Conservation (phyloP, 208 protist genomes). For the Trypanosoma platydactyli region DNA sequence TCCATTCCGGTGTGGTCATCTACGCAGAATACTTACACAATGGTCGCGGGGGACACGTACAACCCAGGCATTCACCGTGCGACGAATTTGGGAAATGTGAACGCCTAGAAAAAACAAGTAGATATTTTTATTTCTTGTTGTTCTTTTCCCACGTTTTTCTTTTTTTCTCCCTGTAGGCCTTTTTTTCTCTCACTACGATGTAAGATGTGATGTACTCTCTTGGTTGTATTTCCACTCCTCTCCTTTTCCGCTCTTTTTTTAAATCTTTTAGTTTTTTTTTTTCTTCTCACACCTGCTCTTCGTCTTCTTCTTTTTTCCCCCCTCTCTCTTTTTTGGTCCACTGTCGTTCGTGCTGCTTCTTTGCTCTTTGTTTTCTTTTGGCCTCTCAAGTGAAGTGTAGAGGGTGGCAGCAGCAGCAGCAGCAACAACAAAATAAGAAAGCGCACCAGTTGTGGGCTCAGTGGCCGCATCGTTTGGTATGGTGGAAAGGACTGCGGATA, state of each 20-base stretch:
- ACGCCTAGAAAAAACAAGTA: not conserved
- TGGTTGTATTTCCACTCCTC: too few species aligned
- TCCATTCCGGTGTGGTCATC: conserved; percentile 78
- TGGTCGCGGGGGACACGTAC: conserved; percentile 68
- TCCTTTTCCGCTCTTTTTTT: not conserved
- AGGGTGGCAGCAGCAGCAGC: too few species aligned
- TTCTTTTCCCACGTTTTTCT: conserved; percentile 4
- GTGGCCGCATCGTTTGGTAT: not conserved
- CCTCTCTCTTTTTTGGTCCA: too few species aligned
- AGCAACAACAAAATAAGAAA: not conserved
- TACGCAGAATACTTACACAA: conserved; percentile 73
- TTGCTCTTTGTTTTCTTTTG: too few species aligned
- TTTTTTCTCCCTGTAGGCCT: not conserved
- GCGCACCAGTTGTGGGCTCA: not conserved
- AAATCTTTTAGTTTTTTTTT: conserved; percentile 13
- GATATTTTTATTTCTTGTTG: conserved; percentile 5
- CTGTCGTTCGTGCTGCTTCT: too few species aligned
- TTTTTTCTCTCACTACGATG: too few species aligned
- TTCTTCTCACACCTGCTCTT: conserved; percentile 8
- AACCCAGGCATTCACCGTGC: conserved; percentile 57
- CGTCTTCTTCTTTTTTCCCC: not conserved
- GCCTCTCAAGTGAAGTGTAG: too few species aligned
- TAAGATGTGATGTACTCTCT: too few species aligned
- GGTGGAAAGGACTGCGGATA: conserved; percentile 81
- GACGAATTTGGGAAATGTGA: conserved; percentile 19